A percentile compares a stretch with the other conserved stretches of the same genome.
These are phyloP conservation scores for Xylaria nigripes DNA, from an alignment of 495 filamentous ascomycete species.

Conservation along the genomic window DNA sequence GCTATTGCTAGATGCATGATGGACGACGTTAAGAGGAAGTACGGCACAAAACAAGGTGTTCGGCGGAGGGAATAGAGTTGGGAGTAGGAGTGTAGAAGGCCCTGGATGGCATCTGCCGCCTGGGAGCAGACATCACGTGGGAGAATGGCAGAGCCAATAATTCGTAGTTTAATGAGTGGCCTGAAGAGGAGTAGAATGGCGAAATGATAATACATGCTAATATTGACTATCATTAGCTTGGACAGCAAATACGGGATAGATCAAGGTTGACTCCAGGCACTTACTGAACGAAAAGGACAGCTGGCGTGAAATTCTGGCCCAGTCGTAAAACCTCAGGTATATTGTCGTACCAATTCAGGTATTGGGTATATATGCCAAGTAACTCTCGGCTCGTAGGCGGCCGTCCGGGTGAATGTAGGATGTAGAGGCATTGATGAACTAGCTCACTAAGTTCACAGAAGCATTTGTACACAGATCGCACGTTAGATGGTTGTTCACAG, in stretches of 20 bases:
- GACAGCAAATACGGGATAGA: neutral
- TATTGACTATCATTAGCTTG: conserved; percentile 7
- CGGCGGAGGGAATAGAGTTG: conserved; percentile 51
- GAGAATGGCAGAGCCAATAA: conserved; percentile 47
- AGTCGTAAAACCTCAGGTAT: conserved; percentile 52
- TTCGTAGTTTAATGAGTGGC: conserved; percentile 54
- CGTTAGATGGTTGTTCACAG: conserved; percentile 46
- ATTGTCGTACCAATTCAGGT: conserved; percentile 52
- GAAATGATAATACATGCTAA: conserved; percentile 59
- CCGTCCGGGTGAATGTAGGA: conserved; percentile 53
- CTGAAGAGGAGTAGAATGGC: conserved; percentile 56
- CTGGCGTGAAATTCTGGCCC: conserved; percentile 50
- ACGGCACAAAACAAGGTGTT: conserved; percentile 51
- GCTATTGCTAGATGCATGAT: conserved; percentile 52
- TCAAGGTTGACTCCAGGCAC: conserved; percentile 17
- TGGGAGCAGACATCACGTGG: conserved; percentile 56
- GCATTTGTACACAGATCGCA: conserved; percentile 50
- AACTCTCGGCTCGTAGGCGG: conserved; percentile 50
- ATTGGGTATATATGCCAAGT: conserved; percentile 48
- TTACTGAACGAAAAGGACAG: conserved; percentile 58
- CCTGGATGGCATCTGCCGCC: conserved; percentile 53
- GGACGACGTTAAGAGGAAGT: conserved; percentile 49
- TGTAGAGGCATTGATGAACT: conserved; percentile 55
- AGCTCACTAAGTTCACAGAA: conserved; percentile 61
- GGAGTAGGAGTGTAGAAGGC: conserved; percentile 48